Conservation (phyloP, 805 yeast genomes). For the Teunomyces kruisii region DNA sequence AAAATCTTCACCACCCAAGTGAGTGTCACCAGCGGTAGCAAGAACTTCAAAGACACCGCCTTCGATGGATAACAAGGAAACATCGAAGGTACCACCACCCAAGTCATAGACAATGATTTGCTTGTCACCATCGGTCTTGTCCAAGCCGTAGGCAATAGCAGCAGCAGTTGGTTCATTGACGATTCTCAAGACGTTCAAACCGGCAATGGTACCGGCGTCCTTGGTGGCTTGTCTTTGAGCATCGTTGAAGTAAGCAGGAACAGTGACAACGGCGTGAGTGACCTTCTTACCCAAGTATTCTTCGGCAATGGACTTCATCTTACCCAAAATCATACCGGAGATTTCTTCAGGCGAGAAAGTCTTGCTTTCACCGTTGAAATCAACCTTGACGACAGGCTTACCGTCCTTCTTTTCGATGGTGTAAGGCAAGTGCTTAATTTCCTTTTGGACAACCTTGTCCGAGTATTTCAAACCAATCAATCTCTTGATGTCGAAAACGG, state of each 20-base stretch:
- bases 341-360: constrained; percentile 92
- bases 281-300: constrained; percentile 70
- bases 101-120: constrained; percentile 49
- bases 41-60: constrained; percentile 50
- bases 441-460: constrained; percentile 78
- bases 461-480: constrained; percentile 88
- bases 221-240: constrained; percentile 94
- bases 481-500: constrained; percentile 90
- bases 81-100: constrained; percentile 49
- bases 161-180: constrained; percentile 74
- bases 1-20: constrained; percentile 53
- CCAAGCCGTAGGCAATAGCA: constrained; percentile 34
- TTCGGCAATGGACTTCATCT: constrained; percentile 85
- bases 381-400: constrained; percentile 80
- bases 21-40: constrained; percentile 52
- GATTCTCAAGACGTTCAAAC: constrained; percentile 82
- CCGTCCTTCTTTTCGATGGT: constrained; percentile 69
- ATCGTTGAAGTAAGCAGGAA: constrained; percentile 91
- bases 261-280: constrained; percentile 89
- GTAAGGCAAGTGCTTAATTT: constrained; percentile 88
- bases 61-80: constrained; percentile 38
- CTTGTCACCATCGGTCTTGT: constrained; percentile 37
- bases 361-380: constrained; percentile 82
- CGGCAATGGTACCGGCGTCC: constrained; percentile 92
- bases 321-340: constrained; percentile 86